Evolutionary conservation across 306 rosid genomes (phyloP), one percentile per base, ranked within the genome.

Genomic region (Canavalia ensiformis): DNA sequence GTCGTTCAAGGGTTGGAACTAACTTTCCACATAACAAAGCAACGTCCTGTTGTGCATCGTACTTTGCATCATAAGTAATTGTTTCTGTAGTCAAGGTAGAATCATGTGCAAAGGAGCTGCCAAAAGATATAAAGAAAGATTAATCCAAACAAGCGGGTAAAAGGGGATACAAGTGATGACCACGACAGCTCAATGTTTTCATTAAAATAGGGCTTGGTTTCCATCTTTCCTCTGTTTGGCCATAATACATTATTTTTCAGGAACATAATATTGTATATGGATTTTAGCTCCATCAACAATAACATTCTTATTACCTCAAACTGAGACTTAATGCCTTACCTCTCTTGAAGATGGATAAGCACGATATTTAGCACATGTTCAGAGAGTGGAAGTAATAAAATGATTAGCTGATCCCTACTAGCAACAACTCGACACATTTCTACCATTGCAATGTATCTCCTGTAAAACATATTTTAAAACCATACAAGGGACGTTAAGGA

Each of bases 401-500:
- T 67, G 70, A 95, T 87, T 70, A 95, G 82, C 82, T 88, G 92
- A 79, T 90, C 97, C 77, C 90, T 86, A 54, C 83, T 87, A 76
- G 94, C 93, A 75, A 93, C 93, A 86, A 90, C 90, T 70, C 90
- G 92, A 78, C 99, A 93, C 98, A 95, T 93, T 84, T 95, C 99
- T 49, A 91, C 90, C 99, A 93, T 91, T 9, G 97, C 99, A 65
- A 89, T 81, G 79, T 90, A 90, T 81, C 99, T 88, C 98, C 99
- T 95, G 91, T 33, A 81, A 80, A 75, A 85, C 42, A 90, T 34
- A 69, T 73, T 80, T 81, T 12, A 65, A 75, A 77, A 62, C 56
- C 51, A 86, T 11, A 82, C 5, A 54, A 39, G 60, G 25, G 3
- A 66, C 46, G 68, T 39, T 29, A 77, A 5, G 50, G 30, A 66